Evolutionary conservation across 805 yeast genomes (phyloP).

Genomic region (Ogataea trehaloabstinens): DNA sequence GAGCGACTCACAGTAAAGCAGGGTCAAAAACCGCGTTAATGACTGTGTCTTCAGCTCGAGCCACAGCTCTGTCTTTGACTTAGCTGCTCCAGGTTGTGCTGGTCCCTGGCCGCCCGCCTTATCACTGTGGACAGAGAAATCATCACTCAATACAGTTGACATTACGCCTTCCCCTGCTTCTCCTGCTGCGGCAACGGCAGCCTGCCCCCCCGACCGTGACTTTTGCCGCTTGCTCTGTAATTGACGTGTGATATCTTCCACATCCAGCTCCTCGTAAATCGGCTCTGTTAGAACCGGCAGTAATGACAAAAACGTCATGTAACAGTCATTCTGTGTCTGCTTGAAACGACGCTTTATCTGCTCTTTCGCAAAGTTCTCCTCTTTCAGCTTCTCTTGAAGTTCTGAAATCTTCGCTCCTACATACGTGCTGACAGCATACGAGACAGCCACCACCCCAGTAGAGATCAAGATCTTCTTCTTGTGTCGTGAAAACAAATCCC

Average conservation of each 20-base stretch:
- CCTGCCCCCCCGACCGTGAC: conserved; percentile 11
- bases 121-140: conserved; percentile 34
- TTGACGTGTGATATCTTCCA: conserved; percentile 69
- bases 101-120: conserved; percentile 4
- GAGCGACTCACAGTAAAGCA: conserved; percentile 65
- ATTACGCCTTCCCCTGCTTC: conserved; percentile 8
- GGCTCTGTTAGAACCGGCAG: conserved; percentile 73
- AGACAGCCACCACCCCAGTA: conserved; percentile 42
- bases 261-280: conserved; percentile 59
- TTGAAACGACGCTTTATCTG: conserved; percentile 79
- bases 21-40: conserved; percentile 67
- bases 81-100: conserved; percentile 15
- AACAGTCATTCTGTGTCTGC: conserved; percentile 90
- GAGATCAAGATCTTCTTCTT: conserved; percentile 41
- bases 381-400: conserved; percentile 49
- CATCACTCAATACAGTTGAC: conserved; percentile 36
- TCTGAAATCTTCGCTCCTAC: conserved; percentile 45
- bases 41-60: conserved; percentile 72
- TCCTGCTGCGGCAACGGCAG: conserved; percentile 6
- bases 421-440: conserved; percentile 43
- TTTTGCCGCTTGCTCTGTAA: conserved; percentile 51
- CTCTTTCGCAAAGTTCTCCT: conserved; percentile 60
- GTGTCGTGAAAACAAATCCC: conserved; percentile 43
- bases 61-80: conserved; percentile 75
- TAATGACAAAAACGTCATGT: conserved; percentile 77